A percentile compares a stretch with the other conserved stretches of the same genome.
Evolutionary conservation across 1,139 yeast species (phyloP).

Genomic region (Debaryomycetaceae sp.): DNA sequence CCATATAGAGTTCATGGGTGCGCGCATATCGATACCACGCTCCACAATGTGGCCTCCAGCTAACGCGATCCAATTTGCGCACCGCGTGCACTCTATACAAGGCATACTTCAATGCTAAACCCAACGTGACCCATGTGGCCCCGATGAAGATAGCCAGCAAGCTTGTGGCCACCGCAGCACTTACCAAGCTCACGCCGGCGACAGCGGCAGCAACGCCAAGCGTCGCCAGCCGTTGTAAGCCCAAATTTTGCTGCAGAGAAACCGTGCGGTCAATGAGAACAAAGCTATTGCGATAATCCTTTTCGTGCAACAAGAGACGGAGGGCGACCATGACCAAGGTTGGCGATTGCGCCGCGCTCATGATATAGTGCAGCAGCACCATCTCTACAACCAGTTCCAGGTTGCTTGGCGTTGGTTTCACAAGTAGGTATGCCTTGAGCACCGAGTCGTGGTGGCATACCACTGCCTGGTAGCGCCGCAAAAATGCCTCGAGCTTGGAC

Average conservation of each 20-base stretch:
- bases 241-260: constrained; percentile 7
- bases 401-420: constrained; percentile 20
- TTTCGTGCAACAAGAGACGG: constrained; percentile 19
- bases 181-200: neutral
- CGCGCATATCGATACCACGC: constrained; percentile 19
- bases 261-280: constrained; percentile 27
- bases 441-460: constrained; percentile 10
- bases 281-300: constrained; percentile 33
- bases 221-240: neutral
- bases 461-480: constrained; percentile 11
- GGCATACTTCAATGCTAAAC: constrained; percentile 1
- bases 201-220: neutral
- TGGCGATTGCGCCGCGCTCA: too few relatives aligned
- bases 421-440: constrained; percentile 18
- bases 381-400: constrained; percentile 13
- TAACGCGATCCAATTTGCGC: constrained; percentile 22
- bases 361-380: neutral
- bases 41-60: constrained; percentile 32
- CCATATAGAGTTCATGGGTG: constrained; percentile 24
- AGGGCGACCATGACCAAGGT: constrained; percentile 3
- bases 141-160: constrained; percentile 2
- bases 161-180: neutral
- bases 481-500: constrained; percentile 13
- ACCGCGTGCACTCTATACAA: constrained; percentile 14
- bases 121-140: neutral